Conservation (phyloP, 1,284 basidiomycete genomes). For the Salmacisia buchloeana region DNA sequence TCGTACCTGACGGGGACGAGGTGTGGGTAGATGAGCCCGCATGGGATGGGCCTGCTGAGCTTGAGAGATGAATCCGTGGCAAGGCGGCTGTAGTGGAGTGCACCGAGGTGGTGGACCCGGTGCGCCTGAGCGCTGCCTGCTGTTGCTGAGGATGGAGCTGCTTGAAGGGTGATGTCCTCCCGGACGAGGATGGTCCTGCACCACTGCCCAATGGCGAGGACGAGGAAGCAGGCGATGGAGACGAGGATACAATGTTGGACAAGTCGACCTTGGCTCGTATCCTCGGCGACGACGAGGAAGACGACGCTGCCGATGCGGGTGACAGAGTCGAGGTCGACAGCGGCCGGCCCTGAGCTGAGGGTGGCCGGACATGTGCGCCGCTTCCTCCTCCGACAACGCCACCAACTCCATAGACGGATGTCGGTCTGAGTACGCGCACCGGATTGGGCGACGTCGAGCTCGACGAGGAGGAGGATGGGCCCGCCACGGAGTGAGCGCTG, state of each 20-base stretch:
- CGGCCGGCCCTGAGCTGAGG: not conserved
- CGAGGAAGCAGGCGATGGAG: not conserved
- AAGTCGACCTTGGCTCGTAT: conserved; percentile 1
- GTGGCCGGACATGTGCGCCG: not conserved
- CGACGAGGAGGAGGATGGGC: not conserved
- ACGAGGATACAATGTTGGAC: not conserved
- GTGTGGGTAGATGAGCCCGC: not conserved
- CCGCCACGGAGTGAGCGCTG: no score
- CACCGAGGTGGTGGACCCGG: not conserved
- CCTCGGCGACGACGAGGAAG: not conserved
- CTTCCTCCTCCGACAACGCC: not conserved
- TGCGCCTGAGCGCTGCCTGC: not conserved
- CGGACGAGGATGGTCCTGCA: not conserved
- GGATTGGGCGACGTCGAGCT: not conserved
- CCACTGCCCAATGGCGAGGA: not conserved
- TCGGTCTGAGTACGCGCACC: not conserved
- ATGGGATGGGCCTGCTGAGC: not conserved
- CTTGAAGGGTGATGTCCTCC: conserved; percentile 4
- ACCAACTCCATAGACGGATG: not conserved
- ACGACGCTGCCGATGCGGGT: not conserved
- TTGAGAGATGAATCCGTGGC: not conserved
- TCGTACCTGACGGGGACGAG: not conserved
- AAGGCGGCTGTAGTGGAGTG: not conserved
- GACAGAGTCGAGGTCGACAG: not conserved
- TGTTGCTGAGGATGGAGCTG: not conserved